A percentile compares a stretch with the other conserved stretches of the same genome.
Conservation (phyloP, 257 asterid species). For the Anisodus acutangulus region DNA sequence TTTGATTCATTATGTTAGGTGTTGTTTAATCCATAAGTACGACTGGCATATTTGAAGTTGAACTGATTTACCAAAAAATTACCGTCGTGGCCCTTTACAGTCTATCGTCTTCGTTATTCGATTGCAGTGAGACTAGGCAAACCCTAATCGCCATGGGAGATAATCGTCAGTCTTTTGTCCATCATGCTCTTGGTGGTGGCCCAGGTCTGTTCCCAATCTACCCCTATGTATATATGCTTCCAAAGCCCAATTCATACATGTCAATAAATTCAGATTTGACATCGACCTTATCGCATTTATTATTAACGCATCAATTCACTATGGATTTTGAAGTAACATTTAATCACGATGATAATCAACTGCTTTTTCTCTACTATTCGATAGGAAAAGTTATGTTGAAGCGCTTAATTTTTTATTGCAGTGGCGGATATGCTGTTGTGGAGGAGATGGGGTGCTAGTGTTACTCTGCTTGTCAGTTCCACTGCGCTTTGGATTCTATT, state of each 20-base stretch:
- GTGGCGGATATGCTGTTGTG: constrained; percentile 87
- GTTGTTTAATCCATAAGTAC: neutral
- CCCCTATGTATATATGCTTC: constrained; percentile 27
- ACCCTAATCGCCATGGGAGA: constrained; percentile 68
- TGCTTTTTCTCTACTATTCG: neutral
- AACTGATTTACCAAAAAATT: constrained; percentile 26
- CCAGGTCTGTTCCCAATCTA: constrained; percentile 47
- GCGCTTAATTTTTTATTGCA: constrained; percentile 42
- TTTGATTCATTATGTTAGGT: neutral
- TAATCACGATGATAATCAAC: neutral
- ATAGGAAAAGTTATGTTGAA: neutral
- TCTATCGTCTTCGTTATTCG: constrained; percentile 35
- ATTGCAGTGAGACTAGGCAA: constrained; percentile 28
- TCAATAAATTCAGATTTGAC: neutral
- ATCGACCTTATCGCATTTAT: constrained; percentile 17
- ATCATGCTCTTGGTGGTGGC: constrained; percentile 74
- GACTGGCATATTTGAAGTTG: constrained; percentile 23
- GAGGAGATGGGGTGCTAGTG: constrained; percentile 66
- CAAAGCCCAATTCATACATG: neutral
- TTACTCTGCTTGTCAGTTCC: constrained; percentile 60
- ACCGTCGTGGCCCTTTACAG: constrained; percentile 32
- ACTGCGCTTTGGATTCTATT: constrained; percentile 83
- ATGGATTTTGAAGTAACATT: neutral
- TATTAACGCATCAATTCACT: neutral
- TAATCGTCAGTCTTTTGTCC: constrained; percentile 52